Evolutionary conservation across 306 rosid species (phyloP), one percentile per base, ranked within the genome.

Genomic region (Prinsepia uniflora): DNA sequence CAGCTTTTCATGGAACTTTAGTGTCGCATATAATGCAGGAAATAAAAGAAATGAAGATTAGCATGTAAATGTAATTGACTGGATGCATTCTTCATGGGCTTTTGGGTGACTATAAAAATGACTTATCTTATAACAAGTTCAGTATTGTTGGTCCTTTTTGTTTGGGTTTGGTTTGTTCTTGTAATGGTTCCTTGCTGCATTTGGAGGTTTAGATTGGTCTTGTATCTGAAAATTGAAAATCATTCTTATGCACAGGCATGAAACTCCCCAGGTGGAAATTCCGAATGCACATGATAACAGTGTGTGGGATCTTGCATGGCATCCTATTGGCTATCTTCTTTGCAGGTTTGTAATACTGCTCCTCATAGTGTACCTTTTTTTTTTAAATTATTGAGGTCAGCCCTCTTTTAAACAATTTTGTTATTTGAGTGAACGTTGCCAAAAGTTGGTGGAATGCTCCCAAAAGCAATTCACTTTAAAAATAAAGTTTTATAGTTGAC

Each of bases 261-360:
- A 89, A 49, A 87, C 92, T 57, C 97, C 99, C 5, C 99, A 94
- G 83, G 80, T 91, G 78, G 99, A 94, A 86, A 87, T 94, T 82
- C 22, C 82, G 53, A 86, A 80, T 72, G 97, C 97, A 18, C 99
- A 94, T 73, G 99, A 94, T 73, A 89, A 89, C 76, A 89, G 86
- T 78, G 99, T 91, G 65, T 94, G 97, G 99, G 96, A 94, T 80
- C 97, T 94, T 78, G 97, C 96, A 24, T 94, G 99, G 99, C 99
- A 94, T 82, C 99, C 99, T 72, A 89, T 87, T 64, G 99, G 99
- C 71, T 94, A 94, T 81, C 97, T 94, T 84, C 96, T 94, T 63
- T 89, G 97, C 97, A 94, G 99, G 99, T 91, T 65, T 42, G 44
- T 61, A 59, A 75, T 40, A 47, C 22, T 65, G 52, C 10, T 72